A percentile compares a stretch with the other conserved stretches of the same genome.
phyloP scores from a whole-genome alignment of 352 stramenopile genomes.

The Pythium plurisporium region DNA sequence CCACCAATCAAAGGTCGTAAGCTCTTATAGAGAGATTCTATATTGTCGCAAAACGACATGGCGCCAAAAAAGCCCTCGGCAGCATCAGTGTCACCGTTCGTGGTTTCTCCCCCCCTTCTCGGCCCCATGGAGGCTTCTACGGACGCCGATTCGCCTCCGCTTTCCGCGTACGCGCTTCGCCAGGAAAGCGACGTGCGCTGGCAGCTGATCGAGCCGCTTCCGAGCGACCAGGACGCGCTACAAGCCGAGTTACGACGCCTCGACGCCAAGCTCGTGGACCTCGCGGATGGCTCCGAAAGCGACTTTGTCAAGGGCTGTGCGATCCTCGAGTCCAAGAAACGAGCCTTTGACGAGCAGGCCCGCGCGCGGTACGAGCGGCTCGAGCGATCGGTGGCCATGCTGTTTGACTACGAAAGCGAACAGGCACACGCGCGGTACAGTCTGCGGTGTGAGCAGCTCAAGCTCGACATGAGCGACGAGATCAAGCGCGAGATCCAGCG shows the following conservation, averaged over 20 bases:
- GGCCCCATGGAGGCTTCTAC: neutral
- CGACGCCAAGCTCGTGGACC: conserved; percentile 2
- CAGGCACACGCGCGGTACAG: conserved; percentile 36
- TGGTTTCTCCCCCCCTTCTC: too few relatives aligned
- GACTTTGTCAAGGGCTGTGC: conserved; percentile 37
- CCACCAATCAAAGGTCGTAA: neutral
- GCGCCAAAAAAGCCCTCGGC: conserved; percentile 1
- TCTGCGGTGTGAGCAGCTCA: conserved; percentile 41
- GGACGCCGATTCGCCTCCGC: neutral
- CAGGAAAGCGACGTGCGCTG: neutral
- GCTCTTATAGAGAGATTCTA: conserved; percentile 4
- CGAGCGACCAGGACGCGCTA: conserved; percentile 2
- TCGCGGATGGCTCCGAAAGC: conserved; percentile 29
- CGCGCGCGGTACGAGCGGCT: conserved; percentile 29
- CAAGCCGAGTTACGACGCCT: conserved; percentile 7
- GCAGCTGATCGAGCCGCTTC: conserved; percentile 9
- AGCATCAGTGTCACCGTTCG: too few relatives aligned
- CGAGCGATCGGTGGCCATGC: conserved; percentile 19
- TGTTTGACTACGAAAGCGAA: conserved; percentile 40
- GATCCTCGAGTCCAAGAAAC: conserved; percentile 22
- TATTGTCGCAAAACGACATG: conserved; percentile 5
- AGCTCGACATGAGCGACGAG: conserved; percentile 46
- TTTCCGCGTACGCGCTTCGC: neutral
- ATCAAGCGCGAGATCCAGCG: conserved; percentile 49
- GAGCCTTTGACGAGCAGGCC: conserved; percentile 25